phyloP scores from a whole-genome alignment of 192 early-diverging fungal species.

The Backusella circina region DNA sequence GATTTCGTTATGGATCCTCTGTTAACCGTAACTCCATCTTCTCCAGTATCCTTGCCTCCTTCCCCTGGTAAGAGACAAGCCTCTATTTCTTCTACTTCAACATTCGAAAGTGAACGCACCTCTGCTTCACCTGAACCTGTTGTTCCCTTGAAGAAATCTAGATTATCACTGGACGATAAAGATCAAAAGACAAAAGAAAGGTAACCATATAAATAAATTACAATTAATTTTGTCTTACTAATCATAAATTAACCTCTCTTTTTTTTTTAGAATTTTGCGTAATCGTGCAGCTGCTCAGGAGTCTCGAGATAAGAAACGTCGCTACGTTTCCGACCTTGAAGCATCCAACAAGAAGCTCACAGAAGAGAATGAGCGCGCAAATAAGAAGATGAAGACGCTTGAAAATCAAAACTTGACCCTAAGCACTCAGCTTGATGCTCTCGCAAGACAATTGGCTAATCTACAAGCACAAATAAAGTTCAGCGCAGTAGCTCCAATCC shows the following conservation, averaged over 20 bases:
- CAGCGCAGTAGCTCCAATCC: constrained; percentile 29
- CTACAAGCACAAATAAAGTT: constrained; percentile 38
- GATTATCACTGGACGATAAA: constrained; percentile 22
- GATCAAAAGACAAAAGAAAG: constrained; percentile 35
- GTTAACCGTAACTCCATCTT: neutral
- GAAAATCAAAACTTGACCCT: constrained; percentile 47
- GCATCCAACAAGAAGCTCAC: constrained; percentile 44
- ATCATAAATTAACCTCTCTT: neutral
- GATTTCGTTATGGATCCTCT: constrained; percentile 23
- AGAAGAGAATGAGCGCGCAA: constrained; percentile 44
- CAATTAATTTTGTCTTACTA: neutral
- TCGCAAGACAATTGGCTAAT: constrained; percentile 32
- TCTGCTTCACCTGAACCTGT: neutral
- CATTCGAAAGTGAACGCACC: neutral
- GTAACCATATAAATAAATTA: constrained; percentile 12
- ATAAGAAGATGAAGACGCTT: constrained; percentile 46
- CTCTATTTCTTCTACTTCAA: neutral
- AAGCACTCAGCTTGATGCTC: constrained; percentile 22
- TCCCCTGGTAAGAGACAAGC: neutral
- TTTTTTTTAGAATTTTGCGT: constrained; percentile 48
- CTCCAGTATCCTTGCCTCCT: neutral
- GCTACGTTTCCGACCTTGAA: constrained; percentile 60
- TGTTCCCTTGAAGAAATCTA: constrained; percentile 3
- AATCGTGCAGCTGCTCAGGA: constrained; percentile 75
- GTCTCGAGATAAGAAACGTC: constrained; percentile 72